Evolutionary conservation across 768 basidiomycete genomes (phyloP), one percentile per base, ranked within the genome.

Genomic region (Naganishia onofrii): DNA sequence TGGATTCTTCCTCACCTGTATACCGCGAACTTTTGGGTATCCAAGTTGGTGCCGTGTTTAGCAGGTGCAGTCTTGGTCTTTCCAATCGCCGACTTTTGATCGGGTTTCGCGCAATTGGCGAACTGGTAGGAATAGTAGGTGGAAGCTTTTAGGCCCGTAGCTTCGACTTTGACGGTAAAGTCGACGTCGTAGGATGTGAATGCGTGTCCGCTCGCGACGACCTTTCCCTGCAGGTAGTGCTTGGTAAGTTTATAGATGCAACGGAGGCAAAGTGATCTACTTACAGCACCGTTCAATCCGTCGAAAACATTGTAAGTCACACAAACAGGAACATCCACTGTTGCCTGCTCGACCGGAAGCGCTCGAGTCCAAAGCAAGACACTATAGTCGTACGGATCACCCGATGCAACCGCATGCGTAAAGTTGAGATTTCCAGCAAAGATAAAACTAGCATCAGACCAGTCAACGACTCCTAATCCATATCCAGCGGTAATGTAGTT

Each of bases 351-450:
- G 17, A 73, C 64, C 10, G 85, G 84, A 28, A 82, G 80, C 0
- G 86, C 85, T n/a, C 85, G 84, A 9, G 86, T 87, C 86, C 86
- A 87, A n/a, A 87, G 82, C 29, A 86, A 79, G 53, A 87, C 82
- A 36, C 85, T 86, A 23, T 81, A 82, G 70, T 85, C 84, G 56
- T 85, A 82, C 1, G 87, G 86, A 74, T 88, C 86, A 6, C 86
- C 86, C 84, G 85, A 71, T 7, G 68, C 64, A 28, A 44, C 70
- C 69, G 58, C 57, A 32, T 52, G 68, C 26, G 66, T 74, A 60
- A 64, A 74, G 44, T 74, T 72, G 26, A 74, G 31, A 21, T 74
- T 65, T 7, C 73, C 73, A 0, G 55, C 73, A 69, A 70, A 74
- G 55, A 74, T 67, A 34, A 63, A 68, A 17, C 58, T 63, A 21